phyloP scores from a whole-genome alignment of 441 rosid genomes.

The Adansonia rubrostipa region DNA sequence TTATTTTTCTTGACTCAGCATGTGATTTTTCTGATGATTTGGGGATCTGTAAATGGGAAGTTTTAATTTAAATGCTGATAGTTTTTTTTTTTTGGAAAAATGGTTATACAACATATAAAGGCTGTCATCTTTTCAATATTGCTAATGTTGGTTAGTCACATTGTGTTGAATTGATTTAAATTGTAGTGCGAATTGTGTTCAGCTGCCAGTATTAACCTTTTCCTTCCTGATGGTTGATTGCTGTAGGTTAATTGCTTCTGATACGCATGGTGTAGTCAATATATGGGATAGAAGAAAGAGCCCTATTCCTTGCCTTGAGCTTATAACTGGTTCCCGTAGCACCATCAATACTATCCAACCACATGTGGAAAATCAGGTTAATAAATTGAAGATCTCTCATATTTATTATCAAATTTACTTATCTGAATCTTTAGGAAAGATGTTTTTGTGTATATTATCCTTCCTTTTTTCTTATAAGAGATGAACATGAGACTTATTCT shows the following conservation, averaged over 20 bases:
- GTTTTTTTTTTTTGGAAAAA: not conserved
- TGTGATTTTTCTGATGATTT: not conserved
- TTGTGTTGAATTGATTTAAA: not conserved
- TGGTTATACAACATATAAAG: not conserved
- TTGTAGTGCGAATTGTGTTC: not conserved
- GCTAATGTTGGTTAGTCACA: not conserved
- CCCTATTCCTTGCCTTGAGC: slow-evolving; percentile 71
- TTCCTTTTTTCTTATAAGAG: not conserved
- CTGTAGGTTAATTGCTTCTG: slow-evolving; percentile 79
- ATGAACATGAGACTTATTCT: not conserved
- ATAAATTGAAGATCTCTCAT: not conserved
- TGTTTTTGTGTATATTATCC: not conserved
- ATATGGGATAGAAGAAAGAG: slow-evolving; percentile 88
- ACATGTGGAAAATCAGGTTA: slow-evolving; percentile 76
- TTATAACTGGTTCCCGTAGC: slow-evolving; percentile 49
- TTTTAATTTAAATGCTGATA: not conserved
- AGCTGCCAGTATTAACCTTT: slow-evolving; percentile 2
- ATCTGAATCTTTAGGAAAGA: slow-evolving; percentile 14
- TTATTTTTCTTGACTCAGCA: not conserved
- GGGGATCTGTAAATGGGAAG: not conserved
- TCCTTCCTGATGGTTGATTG: slow-evolving; percentile 22
- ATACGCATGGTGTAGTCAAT: slow-evolving; percentile 65
- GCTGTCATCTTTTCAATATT: slow-evolving; percentile 1
- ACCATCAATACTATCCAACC: slow-evolving; percentile 67
- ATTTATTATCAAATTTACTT: not conserved